Percentiles rank a stretch among this genome's conserved stretches.
phyloP scores from a whole-genome alignment of 495 filamentous ascomycete species.

The Hapsidospora chrysogenum region DNA sequence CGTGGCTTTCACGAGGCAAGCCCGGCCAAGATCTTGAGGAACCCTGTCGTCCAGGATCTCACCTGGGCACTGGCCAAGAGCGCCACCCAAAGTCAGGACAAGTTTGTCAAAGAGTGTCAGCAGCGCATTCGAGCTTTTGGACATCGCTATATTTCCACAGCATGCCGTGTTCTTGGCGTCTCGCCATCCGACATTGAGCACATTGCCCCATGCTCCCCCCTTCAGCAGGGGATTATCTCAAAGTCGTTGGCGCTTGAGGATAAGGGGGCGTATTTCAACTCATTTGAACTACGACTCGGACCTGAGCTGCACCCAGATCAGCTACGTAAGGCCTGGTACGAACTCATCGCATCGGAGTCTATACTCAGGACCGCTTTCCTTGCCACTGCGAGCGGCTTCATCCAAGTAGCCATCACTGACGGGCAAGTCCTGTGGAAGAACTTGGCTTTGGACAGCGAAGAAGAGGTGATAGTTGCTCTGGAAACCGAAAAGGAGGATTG shows the following conservation, averaged over 20 bases:
- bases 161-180: conserved; percentile 29
- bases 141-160: conserved; percentile 9
- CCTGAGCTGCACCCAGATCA: conserved; percentile 17
- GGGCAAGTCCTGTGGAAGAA: conserved; percentile 31
- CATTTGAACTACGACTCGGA: conserved; percentile 41
- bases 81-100: not conserved
- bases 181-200: conserved; percentile 37
- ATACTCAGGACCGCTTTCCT: conserved; percentile 53
- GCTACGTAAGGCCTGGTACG: conserved; percentile 34
- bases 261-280: conserved; percentile 47
- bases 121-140: conserved; percentile 13
- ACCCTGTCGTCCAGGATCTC: conserved; percentile 23
- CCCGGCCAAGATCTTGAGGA: conserved; percentile 47
- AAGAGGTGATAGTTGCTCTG: conserved; percentile 13
- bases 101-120: conserved; percentile 4
- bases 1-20: conserved; percentile 37
- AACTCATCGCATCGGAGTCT: conserved; percentile 27
- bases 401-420: conserved; percentile 45
- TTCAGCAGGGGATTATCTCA: conserved; percentile 69
- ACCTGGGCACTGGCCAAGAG: conserved; percentile 3
- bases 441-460: conserved; percentile 5
- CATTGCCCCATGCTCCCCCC: conserved; percentile 58
- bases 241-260: conserved; percentile 37
- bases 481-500: conserved; percentile 20
- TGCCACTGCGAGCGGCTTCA: conserved; percentile 48